Base-by-base conservation (phyloP, 2,329 filamentous ascomycete species). In the Karstenula rhodostoma region DNA sequence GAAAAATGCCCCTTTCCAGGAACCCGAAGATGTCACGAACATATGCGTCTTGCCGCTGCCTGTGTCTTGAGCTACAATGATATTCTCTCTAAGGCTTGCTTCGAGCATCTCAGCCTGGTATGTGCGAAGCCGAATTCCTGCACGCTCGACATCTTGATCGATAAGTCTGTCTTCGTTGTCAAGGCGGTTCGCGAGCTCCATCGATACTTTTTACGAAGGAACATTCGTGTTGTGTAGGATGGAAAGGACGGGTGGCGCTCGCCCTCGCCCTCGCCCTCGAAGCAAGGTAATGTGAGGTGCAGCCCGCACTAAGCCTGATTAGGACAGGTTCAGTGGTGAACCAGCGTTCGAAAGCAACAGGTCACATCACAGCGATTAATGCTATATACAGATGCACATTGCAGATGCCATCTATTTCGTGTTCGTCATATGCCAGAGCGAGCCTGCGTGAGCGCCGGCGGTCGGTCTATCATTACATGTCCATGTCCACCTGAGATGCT, bases 31-130 rank as follows among this genome's bases (percentile, higher is more conserved):
- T n/a, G 43, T 25, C 10, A 52, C 54, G 13, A 64, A 75, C 76
- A 83, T 77, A 50, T 81, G 79, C 15, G 82, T 83, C 66, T 84
- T 84, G 13, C 82, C 82, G 59, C 78, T 80, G 29, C 82, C 82
- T 2, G 82, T 84, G 54, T 83, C 80, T 80, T 83, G 82, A 13
- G 77, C 80, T 42, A 83, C 80, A 55, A 83, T 82, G 57, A 82
- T 73, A 61, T 84, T 84, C 19, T 70, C 65, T 46, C 72, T 68
- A 35, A 83, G 59, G 65, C 79, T 81, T 57, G 77, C 75, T 44
- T 81, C 76, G 2, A 83, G 75, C 82, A 84, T 83, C 66, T 84
- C 82, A 65, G 78, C 70, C 73, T 84, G 82, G 61, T 84, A 84
- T 1, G 77, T 74, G 12, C 82, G 79, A 6, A 82, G 70, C 4